A percentile compares a stretch with the other conserved stretches of the same genome.
Evolutionary conservation across 2,329 filamentous ascomycete species (phyloP).

Genomic region (Aureobasidium vineae): DNA sequence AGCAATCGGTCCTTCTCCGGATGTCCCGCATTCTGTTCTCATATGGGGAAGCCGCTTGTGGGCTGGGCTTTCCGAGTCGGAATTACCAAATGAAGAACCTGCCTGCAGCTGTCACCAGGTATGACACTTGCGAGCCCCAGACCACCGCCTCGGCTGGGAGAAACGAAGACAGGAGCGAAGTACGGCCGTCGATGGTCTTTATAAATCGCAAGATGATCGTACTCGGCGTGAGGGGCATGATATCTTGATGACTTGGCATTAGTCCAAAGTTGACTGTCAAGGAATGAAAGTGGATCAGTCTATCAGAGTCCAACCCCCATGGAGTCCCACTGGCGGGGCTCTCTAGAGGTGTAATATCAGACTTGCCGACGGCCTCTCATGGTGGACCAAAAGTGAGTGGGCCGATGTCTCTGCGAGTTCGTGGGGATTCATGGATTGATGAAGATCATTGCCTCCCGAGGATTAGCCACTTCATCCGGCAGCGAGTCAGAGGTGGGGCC

Average conservation of each 20-base stretch:
- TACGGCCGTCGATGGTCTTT: slow-evolving; percentile 9
- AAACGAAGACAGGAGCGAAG: slow-evolving; percentile 9
- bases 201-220: background rate
- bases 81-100: no score
- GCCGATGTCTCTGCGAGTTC: slow-evolving; percentile 2
- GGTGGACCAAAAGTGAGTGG: background rate
- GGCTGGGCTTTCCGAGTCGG: background rate
- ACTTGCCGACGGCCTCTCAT: slow-evolving; percentile 1
- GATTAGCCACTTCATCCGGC: slow-evolving; percentile 3
- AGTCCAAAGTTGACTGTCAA: background rate
- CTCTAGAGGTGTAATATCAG: background rate
- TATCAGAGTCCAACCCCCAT: background rate
- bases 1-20: slow-evolving; percentile 19
- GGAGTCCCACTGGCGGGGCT: background rate
- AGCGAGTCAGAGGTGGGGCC: slow-evolving; percentile 6
- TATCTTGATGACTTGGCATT: slow-evolving; percentile 6
- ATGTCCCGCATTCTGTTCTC: background rate
- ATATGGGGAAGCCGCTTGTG: slow-evolving; percentile 12
- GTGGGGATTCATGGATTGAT: background rate
- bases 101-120: background rate
- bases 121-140: background rate
- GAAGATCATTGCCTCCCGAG: background rate
- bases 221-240: slow-evolving; percentile 10
- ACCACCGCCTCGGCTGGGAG: background rate
- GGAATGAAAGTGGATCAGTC: background rate